Evolutionary conservation across 352 stramenopile species (phyloP), one percentile per base, ranked within the genome.

Genomic region (Phytophthora cryptogea): DNA sequence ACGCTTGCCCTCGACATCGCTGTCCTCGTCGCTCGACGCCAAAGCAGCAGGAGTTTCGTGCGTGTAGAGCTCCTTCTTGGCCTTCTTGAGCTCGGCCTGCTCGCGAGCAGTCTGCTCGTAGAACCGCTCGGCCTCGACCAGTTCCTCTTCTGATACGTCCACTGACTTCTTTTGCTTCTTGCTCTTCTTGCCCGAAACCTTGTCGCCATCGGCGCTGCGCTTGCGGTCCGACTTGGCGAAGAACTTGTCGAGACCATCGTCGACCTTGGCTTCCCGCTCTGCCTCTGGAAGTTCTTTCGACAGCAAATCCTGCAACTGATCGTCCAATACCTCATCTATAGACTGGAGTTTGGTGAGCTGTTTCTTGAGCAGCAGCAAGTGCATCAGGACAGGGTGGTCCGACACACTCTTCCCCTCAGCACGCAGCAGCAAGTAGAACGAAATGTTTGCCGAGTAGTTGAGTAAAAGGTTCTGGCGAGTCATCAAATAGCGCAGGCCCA

Each of bases 401-500:
- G 67, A 69, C 14, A 95, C 80, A 49, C 70, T 84, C 63, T 95
- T 95, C 37, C 86, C 86, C 61, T 95, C 80, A 0, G 85, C 79
- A 41, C 83, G 82, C 54, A 92, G 59, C 37, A 94, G 61, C 65
- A 95, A 55, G 65, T 95, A 95, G 57, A 95, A 94, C 42, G 81
- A 90, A 47, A 94, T 95, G 68, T 94, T 95, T 35, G 78, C 67
- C 23, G 82, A 72, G 71, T 95, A 95, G 65, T 92, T 92, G 10
- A 95, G 78, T 59, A 93, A 67, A 47, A 95, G 54, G 35, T 91
- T 91, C 69, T 93, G 80, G 13, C 81, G 83, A 16, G 82, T 91
- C 48, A 91, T 71, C 46, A 94, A 74, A 59, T 90, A 93, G 48
- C 86, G 81, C 36, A 93, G 59, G 0, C 83, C 86, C 20, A 68